Evolutionary conservation across 1,284 basidiomycete genomes (phyloP), one percentile per base, ranked within the genome.

Genomic region (Leccinum subrobustum): DNA sequence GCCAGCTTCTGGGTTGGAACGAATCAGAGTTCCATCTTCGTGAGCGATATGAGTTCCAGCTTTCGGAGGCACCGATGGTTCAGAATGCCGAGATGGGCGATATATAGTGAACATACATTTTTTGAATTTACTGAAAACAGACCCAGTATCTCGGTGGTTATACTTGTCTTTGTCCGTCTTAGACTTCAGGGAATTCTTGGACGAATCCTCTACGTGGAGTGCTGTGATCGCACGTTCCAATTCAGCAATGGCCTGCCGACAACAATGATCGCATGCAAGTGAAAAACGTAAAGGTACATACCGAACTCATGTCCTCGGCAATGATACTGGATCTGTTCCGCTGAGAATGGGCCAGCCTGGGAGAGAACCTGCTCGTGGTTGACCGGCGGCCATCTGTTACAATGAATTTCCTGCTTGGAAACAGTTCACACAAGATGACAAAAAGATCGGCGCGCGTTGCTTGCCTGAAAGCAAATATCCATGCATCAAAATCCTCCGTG

Each of bases 401-500:
- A 55, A 88, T 81, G 68, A 88, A 87, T 67, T 80, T 84, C 69
- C 87, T 90, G 65, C 56, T 55, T 56, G 18, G 48, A 54, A 50
- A 44, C 20, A 54, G 52, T 60, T 67, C 58, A 61, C 60, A 62
- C 57, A 52, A 27, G 37, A 59, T 51, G 39, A 54, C 35, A 52
- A 50, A 54, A 52, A 29, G 35, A 53, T 44, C 35, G 8, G 48
- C 18, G 42, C 16, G 20, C 12, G 12, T 23, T 57, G 67, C 74
- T 71, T 64, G 88, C 89, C 90, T 84, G 66, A 93, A 83, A 35
- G 87, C 85, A 31, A 76, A 63, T 80, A 90, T 90, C 91, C 91
- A 93, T 52, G 72, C 77, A 57, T 85, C 77, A 65, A 92, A 94
- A 68, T 94, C 92, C 7, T 85, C 83, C 18, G 75, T 75, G 56